Evolutionary conservation across 2,329 filamentous ascomycete species (phyloP), one percentile per base, ranked within the genome.

Genomic region (Ophioceras dolichostomum): DNA sequence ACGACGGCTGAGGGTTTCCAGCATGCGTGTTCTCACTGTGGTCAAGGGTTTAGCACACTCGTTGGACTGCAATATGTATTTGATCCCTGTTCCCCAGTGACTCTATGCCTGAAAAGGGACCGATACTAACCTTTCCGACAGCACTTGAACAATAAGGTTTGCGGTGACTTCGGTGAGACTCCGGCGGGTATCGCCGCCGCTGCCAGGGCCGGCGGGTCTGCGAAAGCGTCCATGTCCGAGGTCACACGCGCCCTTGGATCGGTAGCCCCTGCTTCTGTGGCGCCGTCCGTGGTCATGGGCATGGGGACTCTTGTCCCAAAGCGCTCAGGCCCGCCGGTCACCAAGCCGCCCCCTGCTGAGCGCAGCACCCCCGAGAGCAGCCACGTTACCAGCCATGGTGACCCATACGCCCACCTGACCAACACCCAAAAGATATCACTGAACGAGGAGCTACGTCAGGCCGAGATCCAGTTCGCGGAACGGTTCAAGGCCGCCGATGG

Each of bases 381-480:
- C n/a, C n/a, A n/a, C n/a, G n/a, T n/a, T n/a, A n/a, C n/a, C n/a
- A n/a, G n/a, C n/a, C n/a, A n/a, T n/a, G n/a, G n/a, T 4, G 58
- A 67, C 26, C 62, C 66, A 0, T 73, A 73, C 40, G 52, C 50
- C 1, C 65, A 69, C 37, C 54, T 73, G 5, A 55, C 52, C 0
- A 43, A 53, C 1, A 41, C 54, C 3, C 51, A 54, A 17, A 41
- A 51, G 8, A 45, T 41, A 0, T 42, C 39, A 5, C 46, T 67
- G 39, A 45, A 58, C 3, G 51, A 55, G 5, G 64, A 67, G 26
- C 51, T 68, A 5, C 46, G 44, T 0, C 44, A 47, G 13, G 57
- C 58, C 1, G 62, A 67, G 43, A 18, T 47, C 2, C 52, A 49
- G 19, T 71, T 64, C 40, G 56, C 54, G 0, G 49, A 49, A 4